A percentile compares a stretch with the other conserved stretches of the same genome.
These are phyloP conservation scores for Castanea mollissima DNA, from an alignment of 306 rosid species.

Conservation along the genomic window DNA sequence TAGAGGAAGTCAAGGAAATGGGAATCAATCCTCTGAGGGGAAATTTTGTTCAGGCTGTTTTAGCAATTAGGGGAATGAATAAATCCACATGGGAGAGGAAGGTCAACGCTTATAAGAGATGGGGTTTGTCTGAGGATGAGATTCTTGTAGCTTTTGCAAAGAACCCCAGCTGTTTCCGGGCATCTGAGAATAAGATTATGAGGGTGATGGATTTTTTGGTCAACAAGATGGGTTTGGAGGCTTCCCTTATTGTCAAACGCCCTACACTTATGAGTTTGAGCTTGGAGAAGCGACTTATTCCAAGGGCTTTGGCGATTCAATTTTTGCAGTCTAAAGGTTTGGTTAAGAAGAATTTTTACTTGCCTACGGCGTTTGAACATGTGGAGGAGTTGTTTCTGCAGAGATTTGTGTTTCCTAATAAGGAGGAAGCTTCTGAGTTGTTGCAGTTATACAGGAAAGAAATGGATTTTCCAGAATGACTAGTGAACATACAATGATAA, in stretches of 20 bases:
- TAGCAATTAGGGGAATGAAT: constrained; percentile 15
- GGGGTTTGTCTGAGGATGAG: constrained; percentile 62
- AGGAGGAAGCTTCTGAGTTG: constrained; percentile 27
- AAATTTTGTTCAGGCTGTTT: constrained; percentile 26
- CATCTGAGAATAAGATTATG: constrained; percentile 34
- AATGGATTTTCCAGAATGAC: not conserved
- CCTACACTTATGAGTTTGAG: constrained; percentile 15
- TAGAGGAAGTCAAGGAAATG: constrained; percentile 34
- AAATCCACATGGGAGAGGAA: constrained; percentile 41
- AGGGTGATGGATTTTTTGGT: constrained; percentile 39
- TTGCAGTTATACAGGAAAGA: constrained; percentile 27
- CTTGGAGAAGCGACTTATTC: constrained; percentile 43
- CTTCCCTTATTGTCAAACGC: constrained; percentile 10
- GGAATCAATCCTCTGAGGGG: constrained; percentile 29
- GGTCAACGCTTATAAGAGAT: constrained; percentile 33
- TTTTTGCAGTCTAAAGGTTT: constrained; percentile 36
- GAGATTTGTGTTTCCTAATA: constrained; percentile 17
- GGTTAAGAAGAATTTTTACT: constrained; percentile 8
- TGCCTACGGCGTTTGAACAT: not conserved
- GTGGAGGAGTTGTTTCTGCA: constrained; percentile 15
- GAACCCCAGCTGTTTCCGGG: constrained; percentile 38
- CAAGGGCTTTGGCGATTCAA: constrained; percentile 31
- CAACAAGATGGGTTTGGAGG: constrained; percentile 27
- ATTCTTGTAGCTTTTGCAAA: constrained; percentile 29
- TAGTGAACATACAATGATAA: not conserved